Conservation (phyloP, 768 basidiomycete genomes). For the Phlebiopsis flavidoalba region DNA sequence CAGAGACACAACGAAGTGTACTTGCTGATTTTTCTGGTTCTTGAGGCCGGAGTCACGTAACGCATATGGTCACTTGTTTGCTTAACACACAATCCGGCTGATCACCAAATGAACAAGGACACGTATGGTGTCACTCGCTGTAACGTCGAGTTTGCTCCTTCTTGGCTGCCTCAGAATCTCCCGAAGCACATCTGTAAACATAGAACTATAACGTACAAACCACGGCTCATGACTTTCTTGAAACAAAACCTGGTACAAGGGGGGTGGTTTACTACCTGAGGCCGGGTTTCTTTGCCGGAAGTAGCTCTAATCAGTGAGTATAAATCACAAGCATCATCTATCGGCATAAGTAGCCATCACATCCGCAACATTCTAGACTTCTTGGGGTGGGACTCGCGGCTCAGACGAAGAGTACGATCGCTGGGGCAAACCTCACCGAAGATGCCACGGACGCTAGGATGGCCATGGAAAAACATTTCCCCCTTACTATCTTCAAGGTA, state of each 20-base stretch:
- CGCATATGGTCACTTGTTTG: neutral
- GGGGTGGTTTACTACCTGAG: too few species aligned
- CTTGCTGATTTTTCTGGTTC: conserved; percentile 9
- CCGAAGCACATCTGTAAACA: conserved; percentile 16
- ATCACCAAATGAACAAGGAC: too few species aligned
- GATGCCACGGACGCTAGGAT: conserved; percentile 23
- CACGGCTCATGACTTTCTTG: too few species aligned
- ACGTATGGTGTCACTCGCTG: too few species aligned
- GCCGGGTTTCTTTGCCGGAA: conserved; percentile 21
- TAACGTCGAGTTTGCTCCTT: conserved; percentile 15
- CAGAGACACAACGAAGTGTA: conserved; percentile 3
- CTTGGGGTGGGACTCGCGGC: conserved; percentile 22
- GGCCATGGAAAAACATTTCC: conserved; percentile 20
- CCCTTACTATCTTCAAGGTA: conserved; percentile 13
- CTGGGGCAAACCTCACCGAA: conserved; percentile 16
- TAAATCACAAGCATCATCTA: too few species aligned
- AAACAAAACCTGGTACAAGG: too few species aligned
- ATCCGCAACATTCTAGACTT: conserved; percentile 11
- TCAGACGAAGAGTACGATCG: conserved; percentile 19
- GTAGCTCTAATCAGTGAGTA: conserved; percentile 21
- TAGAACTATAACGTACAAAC: conserved; percentile 31
- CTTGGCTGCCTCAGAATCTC: conserved; percentile 8
- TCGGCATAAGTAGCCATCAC: neutral
- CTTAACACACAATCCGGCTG: too few species aligned
- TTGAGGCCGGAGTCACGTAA: conserved; percentile 13